These are phyloP conservation scores for Trichoderma sp. DNA, from an alignment of 2,329 filamentous ascomycete species.

Conservation along the genomic window DNA sequence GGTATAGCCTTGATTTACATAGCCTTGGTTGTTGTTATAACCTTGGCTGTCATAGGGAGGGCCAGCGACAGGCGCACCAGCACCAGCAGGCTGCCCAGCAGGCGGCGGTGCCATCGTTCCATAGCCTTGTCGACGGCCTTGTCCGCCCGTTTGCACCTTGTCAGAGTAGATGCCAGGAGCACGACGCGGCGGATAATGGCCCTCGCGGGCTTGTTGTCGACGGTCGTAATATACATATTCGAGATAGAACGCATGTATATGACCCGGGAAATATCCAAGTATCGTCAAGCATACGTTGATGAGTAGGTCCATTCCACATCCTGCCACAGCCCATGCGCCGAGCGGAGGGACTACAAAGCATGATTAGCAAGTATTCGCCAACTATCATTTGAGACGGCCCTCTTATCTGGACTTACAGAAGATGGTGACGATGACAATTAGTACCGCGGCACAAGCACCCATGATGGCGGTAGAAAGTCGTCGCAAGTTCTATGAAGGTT, in stretches of 20 bases:
- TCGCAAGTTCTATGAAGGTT: neutral
- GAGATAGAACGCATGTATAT: conserved; percentile 77
- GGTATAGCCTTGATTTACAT: neutral
- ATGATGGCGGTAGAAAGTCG: conserved; percentile 36
- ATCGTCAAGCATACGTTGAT: conserved; percentile 67
- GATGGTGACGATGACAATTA: conserved; percentile 52
- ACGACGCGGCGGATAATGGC: conserved; percentile 49
- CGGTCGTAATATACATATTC: conserved; percentile 82
- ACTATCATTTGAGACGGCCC: neutral
- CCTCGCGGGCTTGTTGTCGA: conserved; percentile 59
- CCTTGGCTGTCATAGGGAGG: neutral
- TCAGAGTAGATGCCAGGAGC: conserved; percentile 72
- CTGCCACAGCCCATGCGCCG: conserved; percentile 61
- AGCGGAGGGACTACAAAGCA: conserved; percentile 59
- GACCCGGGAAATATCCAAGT: conserved; percentile 71
- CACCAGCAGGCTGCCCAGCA: neutral
- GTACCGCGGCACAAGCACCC: conserved; percentile 47
- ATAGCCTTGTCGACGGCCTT: conserved; percentile 41
- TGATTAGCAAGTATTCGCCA: conserved; percentile 22
- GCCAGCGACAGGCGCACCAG: neutral
- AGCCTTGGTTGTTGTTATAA: neutral
- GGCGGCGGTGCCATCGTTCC: conserved; percentile 44
- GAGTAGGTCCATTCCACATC: conserved; percentile 62
- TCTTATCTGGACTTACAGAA: conserved; percentile 42
- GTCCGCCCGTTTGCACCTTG: conserved; percentile 68